These are phyloP conservation scores for Kwoniella botswanensis DNA, from an alignment of 768 basidiomycete genomes.

Conservation along the genomic window DNA sequence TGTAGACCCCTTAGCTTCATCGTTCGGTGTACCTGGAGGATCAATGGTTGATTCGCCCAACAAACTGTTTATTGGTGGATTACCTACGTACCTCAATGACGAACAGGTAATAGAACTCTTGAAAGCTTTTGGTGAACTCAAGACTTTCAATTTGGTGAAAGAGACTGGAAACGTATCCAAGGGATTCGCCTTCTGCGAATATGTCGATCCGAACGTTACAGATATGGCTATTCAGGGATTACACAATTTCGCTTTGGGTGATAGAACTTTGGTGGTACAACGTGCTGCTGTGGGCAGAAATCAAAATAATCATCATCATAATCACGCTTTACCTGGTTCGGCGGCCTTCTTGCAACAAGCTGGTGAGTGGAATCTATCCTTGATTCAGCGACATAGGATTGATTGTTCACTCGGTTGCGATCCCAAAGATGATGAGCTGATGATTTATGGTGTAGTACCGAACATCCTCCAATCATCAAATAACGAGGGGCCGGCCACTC, in stretches of 20 bases:
- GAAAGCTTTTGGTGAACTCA: conserved; percentile 95
- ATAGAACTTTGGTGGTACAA: conserved; percentile 93
- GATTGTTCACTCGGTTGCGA: too few species aligned
- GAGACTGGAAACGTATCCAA: conserved; percentile 84
- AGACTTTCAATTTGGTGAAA: conserved; percentile 96
- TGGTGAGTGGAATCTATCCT: conserved; percentile 24
- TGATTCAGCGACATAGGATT: too few species aligned
- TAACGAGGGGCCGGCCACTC: conserved; percentile 68
- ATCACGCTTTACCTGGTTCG: conserved; percentile 34
- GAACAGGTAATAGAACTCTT: conserved; percentile 98
- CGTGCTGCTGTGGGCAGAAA: conserved; percentile 82
- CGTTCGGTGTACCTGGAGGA: conserved; percentile 91
- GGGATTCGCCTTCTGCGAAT: conserved; percentile 99
- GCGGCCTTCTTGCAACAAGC: conserved; percentile 36
- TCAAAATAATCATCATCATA: conserved; percentile 25
- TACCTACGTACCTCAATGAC: conserved; percentile 94
- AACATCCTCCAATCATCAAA: conserved; percentile 45
- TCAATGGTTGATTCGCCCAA: conserved; percentile 97
- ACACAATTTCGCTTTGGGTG: conserved; percentile 97
- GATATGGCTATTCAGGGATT: conserved; percentile 95
- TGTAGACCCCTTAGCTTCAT: conserved; percentile 65
- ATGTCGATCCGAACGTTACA: conserved; percentile 83
- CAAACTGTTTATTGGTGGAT: conserved; percentile 95
- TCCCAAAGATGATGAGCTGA: background rate
- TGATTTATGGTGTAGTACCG: conserved; percentile 28